Evolutionary conservation across 495 filamentous ascomycete species (phyloP).

Genomic region (Pyrenopolyporus hunteri): DNA sequence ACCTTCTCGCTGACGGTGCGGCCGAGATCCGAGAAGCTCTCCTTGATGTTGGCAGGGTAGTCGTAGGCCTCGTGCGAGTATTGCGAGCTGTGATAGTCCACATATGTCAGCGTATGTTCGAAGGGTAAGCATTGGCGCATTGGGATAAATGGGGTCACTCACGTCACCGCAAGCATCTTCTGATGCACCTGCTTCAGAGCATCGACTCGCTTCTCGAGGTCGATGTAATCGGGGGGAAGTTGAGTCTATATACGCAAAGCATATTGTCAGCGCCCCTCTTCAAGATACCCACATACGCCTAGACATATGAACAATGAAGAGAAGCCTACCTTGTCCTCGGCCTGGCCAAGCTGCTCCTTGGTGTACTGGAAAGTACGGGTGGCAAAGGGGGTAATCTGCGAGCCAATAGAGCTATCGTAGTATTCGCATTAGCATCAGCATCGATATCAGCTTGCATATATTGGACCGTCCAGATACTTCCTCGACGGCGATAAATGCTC

Average conservation of each 20-base stretch:
- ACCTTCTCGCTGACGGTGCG: conserved; percentile 98
- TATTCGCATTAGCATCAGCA: conserved; percentile 19
- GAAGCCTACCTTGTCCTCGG: conserved; percentile 80
- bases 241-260: conserved; percentile 72
- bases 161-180: conserved; percentile 96
- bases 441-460: neutral
- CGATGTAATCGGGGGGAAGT: conserved; percentile 95
- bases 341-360: conserved; percentile 94
- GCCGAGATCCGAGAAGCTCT: conserved; percentile 94
- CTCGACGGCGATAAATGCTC: neutral
- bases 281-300: conserved; percentile 1
- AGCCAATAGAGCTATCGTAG: conserved; percentile 50
- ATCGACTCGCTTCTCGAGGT: conserved; percentile 98
- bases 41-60: conserved; percentile 98
- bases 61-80: conserved; percentile 97
- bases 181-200: conserved; percentile 96
- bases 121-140: conserved; percentile 1
- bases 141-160: conserved; percentile 50
- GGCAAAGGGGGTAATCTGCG: conserved; percentile 82
- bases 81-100: conserved; percentile 69
- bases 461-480: conserved; percentile 3
- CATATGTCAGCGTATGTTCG: conserved; percentile 25
- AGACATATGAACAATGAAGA: neutral
- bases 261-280: conserved; percentile 17
- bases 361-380: conserved; percentile 94